Evolutionary conservation across 2,329 filamentous ascomycete genomes (phyloP).

Genomic region (Sarocladium strictum): DNA sequence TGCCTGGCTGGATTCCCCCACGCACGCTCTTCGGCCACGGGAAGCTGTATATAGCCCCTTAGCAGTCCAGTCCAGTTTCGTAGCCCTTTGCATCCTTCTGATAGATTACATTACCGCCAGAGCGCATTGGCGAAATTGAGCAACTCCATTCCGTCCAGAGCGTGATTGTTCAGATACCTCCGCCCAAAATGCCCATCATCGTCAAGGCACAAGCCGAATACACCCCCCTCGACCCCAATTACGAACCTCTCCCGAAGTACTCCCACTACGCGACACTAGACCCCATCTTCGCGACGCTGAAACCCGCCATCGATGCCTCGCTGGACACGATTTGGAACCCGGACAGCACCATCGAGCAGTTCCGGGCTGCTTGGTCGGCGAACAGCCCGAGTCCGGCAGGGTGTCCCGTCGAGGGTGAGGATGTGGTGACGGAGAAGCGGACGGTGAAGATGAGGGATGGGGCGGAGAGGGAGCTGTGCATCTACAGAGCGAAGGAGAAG

Average conservation of each 20-base stretch:
- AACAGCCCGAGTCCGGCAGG: constrained; percentile 19
- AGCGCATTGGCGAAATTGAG: neutral
- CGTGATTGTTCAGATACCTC: no score
- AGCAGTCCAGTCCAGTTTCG: no score
- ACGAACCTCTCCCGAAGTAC: constrained; percentile 28
- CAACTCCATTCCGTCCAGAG: neutral
- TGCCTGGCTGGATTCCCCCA: neutral
- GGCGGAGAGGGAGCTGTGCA: constrained; percentile 26
- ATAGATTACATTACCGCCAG: neutral
- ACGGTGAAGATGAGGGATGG: constrained; percentile 27
- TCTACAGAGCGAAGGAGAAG: constrained; percentile 21
- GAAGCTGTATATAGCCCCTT: neutral
- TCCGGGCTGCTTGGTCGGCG: constrained; percentile 21
- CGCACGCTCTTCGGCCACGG: neutral
- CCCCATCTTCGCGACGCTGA: constrained; percentile 22
- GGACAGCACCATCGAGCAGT: constrained; percentile 20
- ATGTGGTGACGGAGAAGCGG: constrained; percentile 24
- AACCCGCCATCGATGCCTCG: constrained; percentile 19
- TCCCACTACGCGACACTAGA: constrained; percentile 27
- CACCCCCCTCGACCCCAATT: constrained; percentile 20
- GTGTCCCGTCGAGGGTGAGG: constrained; percentile 25
- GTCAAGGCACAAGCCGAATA: constrained; percentile 23
- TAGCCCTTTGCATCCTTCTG: no score
- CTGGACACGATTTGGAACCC: constrained; percentile 23
- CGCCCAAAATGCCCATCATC: constrained; percentile 17